Base-by-base conservation (phyloP, 345 rosid species). In the Sisymbrium irio region DNA sequence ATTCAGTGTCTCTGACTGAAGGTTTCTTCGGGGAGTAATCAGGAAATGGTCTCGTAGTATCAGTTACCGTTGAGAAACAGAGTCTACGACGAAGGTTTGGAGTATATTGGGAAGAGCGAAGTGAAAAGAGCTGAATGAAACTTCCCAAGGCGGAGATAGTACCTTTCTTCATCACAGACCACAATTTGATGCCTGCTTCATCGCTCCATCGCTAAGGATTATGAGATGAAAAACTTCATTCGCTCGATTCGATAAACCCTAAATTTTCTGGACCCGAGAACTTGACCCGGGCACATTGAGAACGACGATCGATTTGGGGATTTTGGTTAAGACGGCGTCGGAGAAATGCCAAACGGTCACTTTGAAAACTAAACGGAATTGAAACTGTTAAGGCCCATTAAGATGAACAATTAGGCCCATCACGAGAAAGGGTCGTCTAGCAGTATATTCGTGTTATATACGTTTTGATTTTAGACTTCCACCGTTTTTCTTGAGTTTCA, bases 21-120 rank as follows among this genome's bases (percentile, higher is more conserved):
- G 96, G 86, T 62, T 86, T 88, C 84, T 89, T 91, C 0, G 97
- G 92, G 28, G 93, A 88, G 78, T 88, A 95, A 82, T 86, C 85
- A 22, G 96, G 97, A 72, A 95, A 95, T 15, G 96, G 97, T 65
- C 99, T 95, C 4, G 56, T 50, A 41, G 78, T 39, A 32, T 71
- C 78, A 27, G 71, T 50, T 12, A 82, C 69, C 17, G 79, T 59
- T n/a, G 82, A 76, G 71, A 64, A 78, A 68, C 64, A 51, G 20
- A 46, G 67, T 41, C 76, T 70, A 59, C 74, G 81, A 71, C n/a
- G n/a, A n/a, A n/a, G n/a, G 72, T 58, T 54, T n/a, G n/a, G n/a
- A n/a, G n/a, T n/a, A n/a, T n/a, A n/a, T n/a, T n/a, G n/a, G n/a
- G n/a, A n/a, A n/a, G n/a, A n/a, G n/a, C 36, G 57, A 63, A 62